Conservation (phyloP, 352 stramenopile genomes). For the Pythium brachiatum region DNA sequence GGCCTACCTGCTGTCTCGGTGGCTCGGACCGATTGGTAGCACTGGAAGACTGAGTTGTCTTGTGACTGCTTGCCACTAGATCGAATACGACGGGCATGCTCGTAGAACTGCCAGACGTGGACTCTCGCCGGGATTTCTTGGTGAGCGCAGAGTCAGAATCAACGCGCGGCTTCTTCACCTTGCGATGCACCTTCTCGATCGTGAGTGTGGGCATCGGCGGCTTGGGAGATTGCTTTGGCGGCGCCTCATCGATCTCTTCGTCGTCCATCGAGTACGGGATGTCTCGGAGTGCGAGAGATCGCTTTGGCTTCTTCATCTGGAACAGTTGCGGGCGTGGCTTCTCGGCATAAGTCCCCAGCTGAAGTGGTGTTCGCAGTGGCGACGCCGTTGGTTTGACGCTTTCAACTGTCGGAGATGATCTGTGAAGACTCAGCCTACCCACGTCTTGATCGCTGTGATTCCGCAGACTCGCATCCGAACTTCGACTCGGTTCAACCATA, state of each 20-base stretch:
- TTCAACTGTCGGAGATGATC: neutral
- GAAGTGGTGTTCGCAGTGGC: neutral
- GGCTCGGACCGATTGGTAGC: neutral
- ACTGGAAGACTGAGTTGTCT: neutral
- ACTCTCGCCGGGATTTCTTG: neutral
- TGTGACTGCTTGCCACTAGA: neutral
- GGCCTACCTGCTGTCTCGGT: neutral
- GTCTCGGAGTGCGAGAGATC: conserved; percentile 13
- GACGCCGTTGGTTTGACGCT: neutral
- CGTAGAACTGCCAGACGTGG: neutral
- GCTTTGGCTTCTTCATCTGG: conserved; percentile 13
- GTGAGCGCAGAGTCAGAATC: too few species aligned
- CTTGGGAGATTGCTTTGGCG: neutral
- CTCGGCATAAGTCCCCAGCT: neutral
- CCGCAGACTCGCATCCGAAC: too few species aligned
- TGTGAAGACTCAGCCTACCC: too few species aligned
- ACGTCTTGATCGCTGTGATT: too few species aligned
- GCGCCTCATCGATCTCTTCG: neutral
- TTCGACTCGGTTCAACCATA: too few species aligned
- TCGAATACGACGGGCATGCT: neutral
- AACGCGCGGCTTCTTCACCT: too few species aligned
- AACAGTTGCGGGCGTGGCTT: neutral
- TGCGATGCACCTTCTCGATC: neutral
- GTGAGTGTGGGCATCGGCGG: neutral
- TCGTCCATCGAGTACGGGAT: neutral